These are phyloP conservation scores for Ilex aquifolium DNA, from an alignment of 257 asterid genomes.

Conservation along the genomic window DNA sequence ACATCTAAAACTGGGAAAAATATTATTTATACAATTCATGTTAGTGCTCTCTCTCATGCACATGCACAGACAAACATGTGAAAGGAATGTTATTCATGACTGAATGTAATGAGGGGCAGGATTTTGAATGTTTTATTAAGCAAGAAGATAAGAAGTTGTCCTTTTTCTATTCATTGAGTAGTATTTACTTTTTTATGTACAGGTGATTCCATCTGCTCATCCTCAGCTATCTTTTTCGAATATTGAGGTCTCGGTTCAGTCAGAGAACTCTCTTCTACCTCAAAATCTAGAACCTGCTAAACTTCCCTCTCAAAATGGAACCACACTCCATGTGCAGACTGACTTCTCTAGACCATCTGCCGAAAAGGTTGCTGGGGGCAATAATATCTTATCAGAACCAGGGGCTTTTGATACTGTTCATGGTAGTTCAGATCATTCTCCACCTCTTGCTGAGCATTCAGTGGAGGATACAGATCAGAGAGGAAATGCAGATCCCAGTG, in stretches of 20 bases:
- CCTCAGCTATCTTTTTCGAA: constrained; percentile 40
- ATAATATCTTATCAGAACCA: constrained; percentile 25
- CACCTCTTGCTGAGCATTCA: constrained; percentile 53
- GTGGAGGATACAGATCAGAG: constrained; percentile 53
- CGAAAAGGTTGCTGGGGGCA: constrained; percentile 23
- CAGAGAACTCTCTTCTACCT: constrained; percentile 24
- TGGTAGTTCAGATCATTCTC: constrained; percentile 41
- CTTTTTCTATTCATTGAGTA: constrained; percentile 3
- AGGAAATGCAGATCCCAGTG: constrained; percentile 43
- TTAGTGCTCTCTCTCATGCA: constrained; percentile 6
- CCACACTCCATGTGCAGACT: constrained; percentile 26
- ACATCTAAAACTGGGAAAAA: not conserved
- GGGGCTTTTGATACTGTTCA: constrained; percentile 22
- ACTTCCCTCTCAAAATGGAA: constrained; percentile 12
- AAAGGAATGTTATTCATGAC: not conserved
- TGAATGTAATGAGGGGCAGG: too few species aligned
- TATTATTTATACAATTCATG: too few species aligned
- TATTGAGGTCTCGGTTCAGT: constrained; percentile 30
- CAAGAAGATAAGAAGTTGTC: not conserved
- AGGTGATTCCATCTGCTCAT: constrained; percentile 29
- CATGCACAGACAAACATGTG: not conserved
- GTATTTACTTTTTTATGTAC: constrained; percentile 18
- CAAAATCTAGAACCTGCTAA: constrained; percentile 24
- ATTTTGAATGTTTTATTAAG: not conserved
- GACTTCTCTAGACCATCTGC: constrained; percentile 30